phyloP scores from a whole-genome alignment of 139 green algal species.

The Gonium pectorale region DNA sequence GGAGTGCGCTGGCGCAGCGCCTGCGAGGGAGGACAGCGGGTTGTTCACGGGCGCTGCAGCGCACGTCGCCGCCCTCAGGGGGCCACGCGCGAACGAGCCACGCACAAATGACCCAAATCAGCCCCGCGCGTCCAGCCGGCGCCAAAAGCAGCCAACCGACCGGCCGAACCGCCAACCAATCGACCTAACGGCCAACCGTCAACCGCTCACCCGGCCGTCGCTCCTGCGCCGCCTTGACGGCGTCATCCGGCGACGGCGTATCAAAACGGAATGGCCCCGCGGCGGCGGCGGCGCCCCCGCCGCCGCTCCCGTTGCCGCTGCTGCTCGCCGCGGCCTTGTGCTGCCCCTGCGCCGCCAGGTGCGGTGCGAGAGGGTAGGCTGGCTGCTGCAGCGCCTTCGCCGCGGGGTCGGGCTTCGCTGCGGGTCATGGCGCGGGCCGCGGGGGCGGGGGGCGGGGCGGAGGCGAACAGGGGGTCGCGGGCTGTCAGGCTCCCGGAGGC shows the following conservation, averaged over 20 bases:
- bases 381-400: constrained; percentile 37
- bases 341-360: constrained; percentile 10
- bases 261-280: constrained; percentile 68
- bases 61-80: too few species aligned
- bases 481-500: too few species aligned
- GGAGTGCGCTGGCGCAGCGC: not conserved
- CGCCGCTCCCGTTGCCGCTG: not conserved
- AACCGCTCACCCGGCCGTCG: constrained; percentile 3
- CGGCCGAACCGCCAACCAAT: not conserved
- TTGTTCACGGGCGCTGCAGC: too few species aligned
- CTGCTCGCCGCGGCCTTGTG: not conserved
- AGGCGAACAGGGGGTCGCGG: too few species aligned
- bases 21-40: too few species aligned
- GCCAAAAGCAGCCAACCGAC: not conserved
- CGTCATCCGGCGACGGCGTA: constrained; percentile 80
- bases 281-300: not conserved
- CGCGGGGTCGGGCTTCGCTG: constrained; percentile 51
- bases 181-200: not conserved
- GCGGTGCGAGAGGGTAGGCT: constrained; percentile 37
- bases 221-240: constrained; percentile 60
- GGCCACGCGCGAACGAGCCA: too few species aligned
- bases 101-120: too few species aligned
- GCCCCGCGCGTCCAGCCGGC: too few species aligned
- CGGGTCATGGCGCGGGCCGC: not conserved
- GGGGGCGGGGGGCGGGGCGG: not conserved